Base-by-base conservation (phyloP, 2,329 filamentous ascomycete species). In the Aspergillus arachidicola region DNA sequence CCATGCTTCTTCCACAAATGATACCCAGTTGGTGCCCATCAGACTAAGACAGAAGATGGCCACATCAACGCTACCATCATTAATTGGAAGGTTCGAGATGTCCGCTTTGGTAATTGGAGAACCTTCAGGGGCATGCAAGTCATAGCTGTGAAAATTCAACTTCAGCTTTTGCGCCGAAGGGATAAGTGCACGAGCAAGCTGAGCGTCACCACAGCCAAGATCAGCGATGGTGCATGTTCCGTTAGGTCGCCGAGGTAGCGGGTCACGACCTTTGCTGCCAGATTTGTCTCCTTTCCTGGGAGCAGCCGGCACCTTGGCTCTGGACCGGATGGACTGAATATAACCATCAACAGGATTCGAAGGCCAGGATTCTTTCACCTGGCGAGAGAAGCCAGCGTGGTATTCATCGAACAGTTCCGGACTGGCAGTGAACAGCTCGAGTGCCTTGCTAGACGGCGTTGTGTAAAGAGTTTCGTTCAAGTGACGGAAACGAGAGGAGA, bases 11-110 rank as follows among this genome's bases (percentile, higher is more conserved):
- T 98, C 95, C 72, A 99, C 87, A 76, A 99, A 98, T 71, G 93
- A 89, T 59, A 96, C 86, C 94, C 95, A 99, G 81, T 99, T 99
- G 60, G 95, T 99, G 74, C 95, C 95, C 95, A 99, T 99, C 63
- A 99, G 87, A 57, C 94, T 95, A 36, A 99, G 86, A 78, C 95
- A 99, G 83, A 98, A 98, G 69, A 99, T 89, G 56, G 92, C 92
- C 6, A 99, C 85, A 77, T 99, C 93, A 65, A 93, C 89, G 65
- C 86, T 88, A 51, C 88, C 89, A 69, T 94, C 89, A 6, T 83
- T 82, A 0, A 97, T 81, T 0, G 94, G 94, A 1, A 99, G 82
- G 64, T 90, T 86, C 34, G 93, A 90, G 58, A 98, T 95, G 79
- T 99, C 95, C 16, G 95, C 93, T 66, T 90, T 88, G 1, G 92